Base-by-base conservation (phyloP, 106 monocot genomes). In the Dioscorea zingiberensis region DNA sequence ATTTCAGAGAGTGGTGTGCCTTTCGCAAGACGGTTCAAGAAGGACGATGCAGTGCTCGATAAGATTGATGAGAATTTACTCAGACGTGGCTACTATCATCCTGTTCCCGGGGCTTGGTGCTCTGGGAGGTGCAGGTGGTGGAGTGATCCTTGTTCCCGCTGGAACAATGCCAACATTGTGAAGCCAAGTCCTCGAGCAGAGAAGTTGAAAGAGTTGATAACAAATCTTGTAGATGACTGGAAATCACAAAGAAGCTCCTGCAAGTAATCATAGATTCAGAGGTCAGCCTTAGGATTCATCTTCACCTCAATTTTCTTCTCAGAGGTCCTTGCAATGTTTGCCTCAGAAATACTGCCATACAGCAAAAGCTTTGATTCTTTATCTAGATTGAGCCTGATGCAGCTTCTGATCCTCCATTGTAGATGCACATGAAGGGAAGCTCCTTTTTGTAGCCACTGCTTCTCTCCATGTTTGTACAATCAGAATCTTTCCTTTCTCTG, bases 51-150 rank as follows among this genome's bases (percentile, higher is more conserved):
- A 5, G 60, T 84, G 0, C 65, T 84, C 2, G 66, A 73, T 24
- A 65, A 62, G 63, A 84, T 84, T 23, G 84, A 84, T 25, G 44
- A 56, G 2, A 63, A 21, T 60, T 58, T 84, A 27, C 64, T 82
- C 9, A 32, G 72, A 21, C 72, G 72, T 21, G 16, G 58, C 54
- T 13, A 3, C 9, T 30, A 76, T 24, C 67, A 32, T 27, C 72
- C 55, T 3, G 81, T 81, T n/a, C 76, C 76, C 29, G 81, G 81
- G 7, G 76, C 72, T 13, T 81, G 81, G 81, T 81, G 76, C 62
- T 27, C 64, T 18, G 76, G 71, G 2, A 59, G 56, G 16, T 29
- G 58, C 49, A 68, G 63, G 21, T 27, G 67, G 59, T 76, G 76
- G 76, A 21, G 14, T 32, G 81, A 75, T 25, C 72, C 62, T 29